These are phyloP conservation scores for Leccinum aurantiacum DNA, from an alignment of 768 basidiomycete species.

Conservation along the genomic window DNA sequence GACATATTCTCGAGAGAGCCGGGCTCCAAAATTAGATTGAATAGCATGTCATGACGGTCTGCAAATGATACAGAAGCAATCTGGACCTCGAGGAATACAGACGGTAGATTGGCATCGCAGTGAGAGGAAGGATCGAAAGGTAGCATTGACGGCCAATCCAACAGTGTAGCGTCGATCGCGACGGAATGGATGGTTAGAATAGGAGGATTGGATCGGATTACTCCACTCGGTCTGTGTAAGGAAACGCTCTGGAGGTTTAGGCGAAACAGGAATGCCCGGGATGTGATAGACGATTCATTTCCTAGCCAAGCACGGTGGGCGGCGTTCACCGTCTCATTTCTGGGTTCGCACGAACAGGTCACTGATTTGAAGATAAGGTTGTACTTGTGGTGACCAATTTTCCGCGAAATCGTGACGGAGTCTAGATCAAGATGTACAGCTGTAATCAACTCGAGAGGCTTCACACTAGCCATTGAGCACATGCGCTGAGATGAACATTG, in stretches of 20 bases:
- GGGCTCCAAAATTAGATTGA: slow-evolving; percentile 34
- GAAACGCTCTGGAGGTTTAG: slow-evolving; percentile 43
- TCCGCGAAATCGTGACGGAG: slow-evolving; percentile 46
- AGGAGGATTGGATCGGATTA: slow-evolving; percentile 27
- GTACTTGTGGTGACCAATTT: slow-evolving; percentile 39
- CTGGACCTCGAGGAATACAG: slow-evolving; percentile 47
- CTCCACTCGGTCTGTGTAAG: slow-evolving; percentile 44
- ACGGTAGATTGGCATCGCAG: slow-evolving; percentile 59
- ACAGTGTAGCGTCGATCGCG: slow-evolving; percentile 39
- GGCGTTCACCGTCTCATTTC: slow-evolving; percentile 43
- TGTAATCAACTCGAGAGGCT: slow-evolving; percentile 37
- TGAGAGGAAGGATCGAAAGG: slow-evolving; percentile 11
- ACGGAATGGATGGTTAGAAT: slow-evolving; percentile 37
- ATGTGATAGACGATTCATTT: slow-evolving; percentile 33
- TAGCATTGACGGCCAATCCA: slow-evolving; percentile 64
- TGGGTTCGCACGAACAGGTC: slow-evolving; percentile 43
- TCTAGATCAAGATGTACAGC: slow-evolving; percentile 44
- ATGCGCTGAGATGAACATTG: neutral
- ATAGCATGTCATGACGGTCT: slow-evolving; percentile 54
- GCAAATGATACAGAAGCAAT: slow-evolving; percentile 49
- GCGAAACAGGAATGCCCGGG: slow-evolving; percentile 49
- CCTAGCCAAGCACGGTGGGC: slow-evolving; percentile 59
- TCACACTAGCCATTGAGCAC: slow-evolving; percentile 2
- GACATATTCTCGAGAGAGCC: slow-evolving; percentile 16
- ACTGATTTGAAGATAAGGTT: slow-evolving; percentile 43